phyloP scores from a whole-genome alignment of 164 flowering plant species.

The Magnolia sinica region DNA sequence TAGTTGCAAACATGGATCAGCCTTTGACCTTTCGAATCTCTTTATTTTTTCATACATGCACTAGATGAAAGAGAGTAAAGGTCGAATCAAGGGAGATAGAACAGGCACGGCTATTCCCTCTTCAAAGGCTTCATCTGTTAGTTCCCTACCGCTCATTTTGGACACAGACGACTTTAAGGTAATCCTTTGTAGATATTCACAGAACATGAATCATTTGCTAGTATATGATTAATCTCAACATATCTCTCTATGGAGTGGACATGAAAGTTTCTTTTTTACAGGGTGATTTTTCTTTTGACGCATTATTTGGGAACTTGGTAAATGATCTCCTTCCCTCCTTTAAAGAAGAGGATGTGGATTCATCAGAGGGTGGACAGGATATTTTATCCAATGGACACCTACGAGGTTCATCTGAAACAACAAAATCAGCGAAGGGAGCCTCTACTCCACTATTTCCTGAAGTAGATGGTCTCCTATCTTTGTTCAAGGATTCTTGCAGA shows the following conservation, averaged over 20 bases:
- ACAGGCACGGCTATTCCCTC: not conserved
- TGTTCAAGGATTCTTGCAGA: conserved; percentile 82
- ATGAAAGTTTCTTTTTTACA: conserved; percentile 20
- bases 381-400: conserved; percentile 59
- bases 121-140: conserved; percentile 44
- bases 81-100: conserved; percentile 32
- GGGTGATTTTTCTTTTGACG: conserved; percentile 99
- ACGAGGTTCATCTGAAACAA: conserved; percentile 46
- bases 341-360: conserved; percentile 69
- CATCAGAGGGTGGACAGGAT: conserved; percentile 56
- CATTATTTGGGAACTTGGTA: conserved; percentile 89
- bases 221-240: not conserved
- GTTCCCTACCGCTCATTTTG: conserved; percentile 70
- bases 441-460: conserved; percentile 79
- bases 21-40: not conserved
- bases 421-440: conserved; percentile 46
- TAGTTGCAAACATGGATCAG: too few relatives aligned
- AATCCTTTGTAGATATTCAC: not conserved
- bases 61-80: conserved; percentile 69
- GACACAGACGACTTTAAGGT: conserved; percentile 96
- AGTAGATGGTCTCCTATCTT: conserved; percentile 70
- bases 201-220: not conserved
- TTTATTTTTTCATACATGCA: conserved; percentile 16
- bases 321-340: conserved; percentile 79
- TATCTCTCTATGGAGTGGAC: not conserved